Base-by-base conservation (phyloP, 768 basidiomycete species). In the Podaxis mareebaensis region DNA sequence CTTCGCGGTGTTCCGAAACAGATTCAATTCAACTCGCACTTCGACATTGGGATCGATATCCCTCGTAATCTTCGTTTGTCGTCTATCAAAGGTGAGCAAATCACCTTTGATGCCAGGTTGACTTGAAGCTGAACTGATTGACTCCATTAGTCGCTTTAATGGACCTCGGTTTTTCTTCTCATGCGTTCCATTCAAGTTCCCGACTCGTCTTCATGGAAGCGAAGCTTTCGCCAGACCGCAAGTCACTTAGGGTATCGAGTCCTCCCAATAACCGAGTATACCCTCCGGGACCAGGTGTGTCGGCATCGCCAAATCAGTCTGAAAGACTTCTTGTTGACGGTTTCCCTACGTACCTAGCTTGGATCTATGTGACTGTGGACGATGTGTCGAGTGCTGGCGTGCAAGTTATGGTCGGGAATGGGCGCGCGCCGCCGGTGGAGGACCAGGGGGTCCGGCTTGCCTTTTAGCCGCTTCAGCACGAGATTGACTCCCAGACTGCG, bases 101-200 rank as follows among this genome's bases (percentile, higher is more conserved):
- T 33, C n/a, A 3, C 15, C 28, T 22, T 38, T 36, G 15, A 33
- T 36, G 13, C 15, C 15, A 36, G 28, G 8, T 55, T 33, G 54
- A 13, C 20, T n/a, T 38, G 33, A 39, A 55, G 11, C 24, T 10
- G 6, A 39, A 33, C 22, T n/a, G n/a, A 30, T 22, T 20, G n/a
- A 11, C 11, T 11, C n/a, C n/a, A 4, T 51, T 53, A 79, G 78
- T 78, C 22, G 71, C 74, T 8, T 65, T 81, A 10, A 76, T 77
- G 67, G 78, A 81, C 64, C 71, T 79, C 20, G 77, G 79, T 0
- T 80, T 79, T 62, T 76, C 77, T 2, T 76, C 79, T 0, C 79
- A 80, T 60, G 78, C 73, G 1, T 72, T 78, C 63, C 77, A 78
- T 59, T 76, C 78, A 40, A 78, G 78, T 60, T 72, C 74, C 24